Base-by-base conservation (phyloP, 805 yeast genomes). In the Barnettozyma californica region DNA sequence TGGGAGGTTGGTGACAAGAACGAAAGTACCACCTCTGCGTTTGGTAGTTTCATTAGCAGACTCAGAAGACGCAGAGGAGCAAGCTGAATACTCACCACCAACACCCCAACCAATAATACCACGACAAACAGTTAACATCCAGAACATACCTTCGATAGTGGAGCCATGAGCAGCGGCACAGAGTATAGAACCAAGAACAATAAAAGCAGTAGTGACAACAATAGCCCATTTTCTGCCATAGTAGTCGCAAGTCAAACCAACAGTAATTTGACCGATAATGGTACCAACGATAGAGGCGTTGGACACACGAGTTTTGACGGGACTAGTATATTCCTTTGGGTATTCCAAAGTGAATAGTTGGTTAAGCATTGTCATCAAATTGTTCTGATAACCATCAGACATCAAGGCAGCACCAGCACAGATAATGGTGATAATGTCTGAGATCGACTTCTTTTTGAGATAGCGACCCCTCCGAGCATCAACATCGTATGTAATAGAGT, bases 71-170 rank as follows among this genome's bases (percentile, higher is more conserved):
- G 84, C 71, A 3, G 83, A 78, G 0, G 87, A 78, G 19, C 83
- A 78, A 1, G 86, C 81, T 10, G 86, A 84, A 59, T 84, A 84
- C 61, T 84, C 90, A 33, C 88, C 88, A 53, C 90, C 90, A 48
- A 84, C 77, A 53, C 94, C 94, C 54, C 84, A 78, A 41, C 94
- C 95, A 43, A 84, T 79, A 9, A 83, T 73, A 57, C 92, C 92
- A 63, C 92, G 74, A 52, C 78, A 70, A n/a, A 85, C 80, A 41
- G 81, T 77, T 58, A 85, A 68, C 87, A 81, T 83, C 89, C 87
- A 83, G 59, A 84, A 79, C 83, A 84, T 77, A 10, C 89, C 89
- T 2, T 57, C 52, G 6, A 69, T 61, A 2, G 82, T 70, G 1
- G 42, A 51, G 34, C 90, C 91, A 55, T 83, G 86, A 11, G 90